Evolutionary conservation across 2,329 filamentous ascomycete genomes (phyloP).

Genomic region (Lecanosticta acicola): DNA sequence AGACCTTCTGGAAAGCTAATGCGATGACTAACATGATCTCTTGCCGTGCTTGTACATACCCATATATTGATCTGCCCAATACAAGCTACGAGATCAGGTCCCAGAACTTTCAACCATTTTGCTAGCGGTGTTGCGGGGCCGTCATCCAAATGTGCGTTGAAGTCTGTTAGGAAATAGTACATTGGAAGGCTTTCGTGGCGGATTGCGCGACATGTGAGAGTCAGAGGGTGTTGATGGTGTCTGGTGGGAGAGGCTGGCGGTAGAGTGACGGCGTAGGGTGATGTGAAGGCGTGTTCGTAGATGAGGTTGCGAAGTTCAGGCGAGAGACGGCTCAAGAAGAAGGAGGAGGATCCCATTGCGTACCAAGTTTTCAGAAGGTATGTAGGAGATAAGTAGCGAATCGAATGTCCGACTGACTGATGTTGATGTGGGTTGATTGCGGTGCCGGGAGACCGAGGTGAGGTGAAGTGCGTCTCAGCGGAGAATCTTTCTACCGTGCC

Average conservation of each 20-base stretch:
- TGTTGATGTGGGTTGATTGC: too few species aligned
- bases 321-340: conserved; percentile 4
- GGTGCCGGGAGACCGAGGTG: background rate
- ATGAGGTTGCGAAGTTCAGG: conserved; percentile 21
- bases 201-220: conserved; percentile 20
- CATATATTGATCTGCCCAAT: conserved; percentile 23
- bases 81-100: conserved; percentile 10
- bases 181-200: conserved; percentile 19
- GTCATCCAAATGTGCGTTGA: conserved; percentile 28
- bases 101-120: conserved; percentile 17
- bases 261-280: conserved; percentile 20
- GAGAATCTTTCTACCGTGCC: background rate
- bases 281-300: conserved; percentile 19
- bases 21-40: background rate
- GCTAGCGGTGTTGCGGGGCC: conserved; percentile 21
- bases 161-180: conserved; percentile 19
- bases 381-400: background rate
- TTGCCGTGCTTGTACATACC: conserved; percentile 7
- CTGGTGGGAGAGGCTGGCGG: too few species aligned
- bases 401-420: background rate
- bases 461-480: background rate
- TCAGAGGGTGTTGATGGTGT: conserved; percentile 16
- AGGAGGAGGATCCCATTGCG: conserved; percentile 4
- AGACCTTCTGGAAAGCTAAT: background rate
- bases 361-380: background rate